These are phyloP conservation scores for Isatis tinctoria DNA, from an alignment of 345 rosid genomes.

Conservation along the genomic window DNA sequence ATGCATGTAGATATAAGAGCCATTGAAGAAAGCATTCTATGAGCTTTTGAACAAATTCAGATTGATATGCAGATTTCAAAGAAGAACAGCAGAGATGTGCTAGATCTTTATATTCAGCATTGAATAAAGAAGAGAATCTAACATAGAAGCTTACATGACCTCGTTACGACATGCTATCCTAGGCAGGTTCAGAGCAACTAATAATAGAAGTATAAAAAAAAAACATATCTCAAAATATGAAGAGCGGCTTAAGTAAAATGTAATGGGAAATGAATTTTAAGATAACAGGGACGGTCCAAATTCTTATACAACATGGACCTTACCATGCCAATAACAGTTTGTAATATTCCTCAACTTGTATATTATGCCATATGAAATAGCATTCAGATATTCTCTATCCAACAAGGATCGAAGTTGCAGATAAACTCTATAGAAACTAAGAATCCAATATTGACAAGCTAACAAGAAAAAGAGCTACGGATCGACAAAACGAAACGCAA, in stretches of 20 bases:
- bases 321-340: background rate
- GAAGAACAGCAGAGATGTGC: background rate
- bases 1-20: background rate
- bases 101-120: background rate
- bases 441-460: background rate
- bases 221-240: background rate
- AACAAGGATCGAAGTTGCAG: slow-evolving; percentile 1
- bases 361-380: background rate
- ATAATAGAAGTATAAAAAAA: slow-evolving; percentile 9
- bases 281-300: background rate
- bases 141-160: background rate
- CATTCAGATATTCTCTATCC: background rate
- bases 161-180: background rate
- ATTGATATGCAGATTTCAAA: background rate
- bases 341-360: background rate
- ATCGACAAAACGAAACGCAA: background rate
- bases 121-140: background rate
- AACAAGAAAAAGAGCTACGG: background rate
- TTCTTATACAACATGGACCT: background rate
- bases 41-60: background rate
- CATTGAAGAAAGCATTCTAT: background rate
- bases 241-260: background rate
- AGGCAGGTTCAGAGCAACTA: slow-evolving; percentile 9
- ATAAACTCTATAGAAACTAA: background rate
- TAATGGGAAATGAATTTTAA: background rate